Evolutionary conservation across 352 stramenopile species (phyloP), one percentile per base, ranked within the genome.

Genomic region (Pythium rhizo-oryzae): DNA sequence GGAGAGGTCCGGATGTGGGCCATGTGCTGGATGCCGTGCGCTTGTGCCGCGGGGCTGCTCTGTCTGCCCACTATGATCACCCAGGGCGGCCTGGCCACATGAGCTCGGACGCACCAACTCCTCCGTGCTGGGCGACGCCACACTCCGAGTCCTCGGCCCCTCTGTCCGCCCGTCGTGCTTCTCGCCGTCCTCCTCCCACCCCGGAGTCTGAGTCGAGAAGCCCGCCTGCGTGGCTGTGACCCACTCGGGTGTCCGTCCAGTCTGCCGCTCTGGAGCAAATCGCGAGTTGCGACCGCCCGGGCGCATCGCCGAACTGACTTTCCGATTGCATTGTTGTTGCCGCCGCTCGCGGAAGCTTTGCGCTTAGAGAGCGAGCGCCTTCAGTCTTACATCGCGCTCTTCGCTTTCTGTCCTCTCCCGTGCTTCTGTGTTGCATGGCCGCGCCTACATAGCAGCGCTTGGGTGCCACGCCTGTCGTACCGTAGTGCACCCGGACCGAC

Each of bases 241-340:
- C 41, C 41, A 47, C 41, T 47, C 41, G 50, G 50, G 50, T 56
- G 50, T 56, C 50, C 50, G 50, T 56, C 50, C 50, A 56, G 50
- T 56, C 50, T 56, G 50, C 13, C 21, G 18, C 35, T 41, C 8
- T 8, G 18, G 13, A 47, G 18, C 15, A 15, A 19, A 47, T 47
- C 12, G 28, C 8, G 35, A 41, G 12, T 41, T 4, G 35, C 8
- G 12, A 16, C 35, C 8, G 35, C 35, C n/a, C 8, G 8, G 35
- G 41, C 41, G 41, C 41, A 47, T 47, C 41, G 41, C 41, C 4
- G 7, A 47, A 47, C 41, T 47, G 41, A 47, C 41, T 47, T 47
- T n/a, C 41, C 6, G 15, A 19, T n/a, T 19, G 41, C 15, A 47
- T 47, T 47, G 43, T 50, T 50, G 43, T 50, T 50, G 43, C 43